phyloP scores from a whole-genome alignment of 2,329 filamentous ascomycete genomes.

The Nectriaceae sp. region DNA sequence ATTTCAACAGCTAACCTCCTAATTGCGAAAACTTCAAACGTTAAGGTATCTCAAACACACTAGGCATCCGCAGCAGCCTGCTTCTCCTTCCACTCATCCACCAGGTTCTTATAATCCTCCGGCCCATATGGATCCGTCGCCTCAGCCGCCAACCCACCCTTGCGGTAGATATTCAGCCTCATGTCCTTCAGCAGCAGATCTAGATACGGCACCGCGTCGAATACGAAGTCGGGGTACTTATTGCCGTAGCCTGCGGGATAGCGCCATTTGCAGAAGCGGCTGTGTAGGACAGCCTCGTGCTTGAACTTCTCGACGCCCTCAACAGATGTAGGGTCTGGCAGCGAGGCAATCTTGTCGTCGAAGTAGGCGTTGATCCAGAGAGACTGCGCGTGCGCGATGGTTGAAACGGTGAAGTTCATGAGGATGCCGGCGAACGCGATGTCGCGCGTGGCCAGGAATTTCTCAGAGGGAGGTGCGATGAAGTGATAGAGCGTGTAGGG shows the following conservation, averaged over 20 bases:
- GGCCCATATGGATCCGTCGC: slow-evolving; percentile 59
- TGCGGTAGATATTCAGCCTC: slow-evolving; percentile 58
- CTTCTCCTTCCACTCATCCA: slow-evolving; percentile 51
- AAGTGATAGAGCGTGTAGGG: slow-evolving; percentile 48
- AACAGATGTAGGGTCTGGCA: slow-evolving; percentile 18
- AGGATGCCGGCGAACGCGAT: slow-evolving; percentile 49
- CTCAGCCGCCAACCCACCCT: slow-evolving; percentile 54
- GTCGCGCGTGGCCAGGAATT: slow-evolving; percentile 37
- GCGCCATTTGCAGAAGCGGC: slow-evolving; percentile 69
- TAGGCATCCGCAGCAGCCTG: neutral
- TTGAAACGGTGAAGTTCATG: slow-evolving; percentile 44
- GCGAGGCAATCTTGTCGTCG: slow-evolving; percentile 25
- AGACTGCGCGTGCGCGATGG: slow-evolving; percentile 50
- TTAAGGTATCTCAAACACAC: neutral
- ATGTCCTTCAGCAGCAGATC: slow-evolving; percentile 69
- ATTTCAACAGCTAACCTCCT: neutral
- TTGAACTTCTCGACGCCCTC: slow-evolving; percentile 43
- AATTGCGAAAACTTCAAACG: neutral
- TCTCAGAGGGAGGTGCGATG: slow-evolving; percentile 43
- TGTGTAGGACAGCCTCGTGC: slow-evolving; percentile 63
- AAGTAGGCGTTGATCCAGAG: slow-evolving; percentile 70
- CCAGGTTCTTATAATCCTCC: slow-evolving; percentile 56
- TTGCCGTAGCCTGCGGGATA: slow-evolving; percentile 67
- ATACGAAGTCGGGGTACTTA: slow-evolving; percentile 69
- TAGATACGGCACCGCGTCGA: slow-evolving; percentile 74